phyloP scores from a whole-genome alignment of 2,329 filamentous ascomycete genomes.

The Stemphylium vesicarium region DNA sequence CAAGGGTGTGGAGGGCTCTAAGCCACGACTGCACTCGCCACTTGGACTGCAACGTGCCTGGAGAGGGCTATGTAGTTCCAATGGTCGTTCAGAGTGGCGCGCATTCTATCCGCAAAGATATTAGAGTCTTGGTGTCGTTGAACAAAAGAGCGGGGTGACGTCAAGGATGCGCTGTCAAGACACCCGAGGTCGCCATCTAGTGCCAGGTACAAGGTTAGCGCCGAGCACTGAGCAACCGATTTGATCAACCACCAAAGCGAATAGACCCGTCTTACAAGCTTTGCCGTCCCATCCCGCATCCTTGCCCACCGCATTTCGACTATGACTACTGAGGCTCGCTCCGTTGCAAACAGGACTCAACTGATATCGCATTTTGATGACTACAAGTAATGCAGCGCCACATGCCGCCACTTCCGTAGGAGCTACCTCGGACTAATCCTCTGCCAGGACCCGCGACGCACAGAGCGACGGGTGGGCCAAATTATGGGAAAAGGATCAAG shows the following conservation, averaged over 20 bases:
- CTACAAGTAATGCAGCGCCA: conserved; percentile 11
- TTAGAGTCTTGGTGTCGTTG: background rate
- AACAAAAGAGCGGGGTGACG: conserved; percentile 6
- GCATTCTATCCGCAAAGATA: background rate
- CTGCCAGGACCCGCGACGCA: conserved; percentile 13
- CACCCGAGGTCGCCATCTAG: background rate
- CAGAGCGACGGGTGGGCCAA: conserved; percentile 54
- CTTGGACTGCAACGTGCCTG: background rate
- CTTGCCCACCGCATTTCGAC: background rate
- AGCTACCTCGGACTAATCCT: conserved; percentile 2
- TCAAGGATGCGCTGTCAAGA: conserved; percentile 8
- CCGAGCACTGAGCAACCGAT: conserved; percentile 1
- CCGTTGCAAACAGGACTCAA: conserved; percentile 16
- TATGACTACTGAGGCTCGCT: conserved; percentile 20
- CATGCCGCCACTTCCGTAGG: background rate
- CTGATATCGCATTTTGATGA: conserved; percentile 18
- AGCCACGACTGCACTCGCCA: too few relatives aligned
- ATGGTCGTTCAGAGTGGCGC: background rate
- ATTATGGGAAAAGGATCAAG: conserved; percentile 59
- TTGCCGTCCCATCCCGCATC: conserved; percentile 6
- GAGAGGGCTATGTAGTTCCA: background rate
- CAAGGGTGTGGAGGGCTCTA: too few relatives aligned
- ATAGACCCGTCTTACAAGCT: background rate
- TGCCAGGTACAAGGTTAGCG: conserved; percentile 5
- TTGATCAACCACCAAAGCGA: background rate